Conservation (phyloP, 192 early-diverging fungal species). For the Coemansia sp. region DNA sequence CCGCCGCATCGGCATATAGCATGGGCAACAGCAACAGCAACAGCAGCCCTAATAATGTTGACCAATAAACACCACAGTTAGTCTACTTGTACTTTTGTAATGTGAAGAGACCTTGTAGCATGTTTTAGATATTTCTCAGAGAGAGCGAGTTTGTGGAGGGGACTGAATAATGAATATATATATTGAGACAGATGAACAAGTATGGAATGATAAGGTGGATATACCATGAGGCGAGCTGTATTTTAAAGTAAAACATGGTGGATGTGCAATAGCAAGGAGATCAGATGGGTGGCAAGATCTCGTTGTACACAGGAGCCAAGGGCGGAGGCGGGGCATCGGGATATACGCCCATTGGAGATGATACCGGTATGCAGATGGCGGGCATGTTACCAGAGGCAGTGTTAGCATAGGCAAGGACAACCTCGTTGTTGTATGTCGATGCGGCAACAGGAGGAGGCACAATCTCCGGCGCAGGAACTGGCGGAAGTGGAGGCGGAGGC, state of each 20-base stretch:
- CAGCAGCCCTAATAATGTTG: background rate
- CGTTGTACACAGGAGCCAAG: constrained; percentile 39
- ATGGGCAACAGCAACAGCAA: constrained; percentile 5
- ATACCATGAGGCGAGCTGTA: background rate
- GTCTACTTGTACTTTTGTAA: too few species aligned
- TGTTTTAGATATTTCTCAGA: background rate
- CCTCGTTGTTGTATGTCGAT: constrained; percentile 24
- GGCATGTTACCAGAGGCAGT: constrained; percentile 46
- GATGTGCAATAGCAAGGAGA: background rate
- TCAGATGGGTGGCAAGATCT: constrained; percentile 25
- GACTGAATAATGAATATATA: background rate
- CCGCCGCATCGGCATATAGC: background rate
- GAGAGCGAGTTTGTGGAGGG: background rate
- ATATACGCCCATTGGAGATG: constrained; percentile 20
- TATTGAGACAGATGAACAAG: background rate
- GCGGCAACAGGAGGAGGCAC: constrained; percentile 14
- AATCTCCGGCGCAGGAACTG: constrained; percentile 10
- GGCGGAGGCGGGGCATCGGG: constrained; percentile 16
- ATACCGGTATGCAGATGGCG: constrained; percentile 48
- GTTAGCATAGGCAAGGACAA: constrained; percentile 46
- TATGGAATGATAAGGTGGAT: background rate
- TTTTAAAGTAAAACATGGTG: background rate
- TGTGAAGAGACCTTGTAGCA: background rate
- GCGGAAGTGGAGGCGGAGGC: constrained; percentile 27
- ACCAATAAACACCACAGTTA: too few species aligned